Evolutionary conservation across 371 early-diverging fungal species (phyloP).

Genomic region (Mortierella sp.): DNA sequence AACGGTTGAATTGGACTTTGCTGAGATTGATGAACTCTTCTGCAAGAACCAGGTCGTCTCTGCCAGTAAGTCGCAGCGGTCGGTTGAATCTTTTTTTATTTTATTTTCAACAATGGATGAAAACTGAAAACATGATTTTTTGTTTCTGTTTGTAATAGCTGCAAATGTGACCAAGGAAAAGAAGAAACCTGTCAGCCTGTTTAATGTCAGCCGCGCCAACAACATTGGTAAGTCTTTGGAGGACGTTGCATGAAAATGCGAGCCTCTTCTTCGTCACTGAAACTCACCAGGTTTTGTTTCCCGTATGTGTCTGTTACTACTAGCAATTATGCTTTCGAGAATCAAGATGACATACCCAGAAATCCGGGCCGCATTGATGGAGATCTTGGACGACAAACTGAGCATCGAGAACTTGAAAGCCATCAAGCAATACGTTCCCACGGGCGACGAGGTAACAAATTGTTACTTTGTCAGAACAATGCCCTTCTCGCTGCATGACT

Average conservation of each 20-base stretch:
- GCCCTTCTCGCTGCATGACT: not conserved
- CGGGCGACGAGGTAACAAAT: conserved; percentile 67
- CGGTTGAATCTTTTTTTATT: not conserved
- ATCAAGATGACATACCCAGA: conserved; percentile 78
- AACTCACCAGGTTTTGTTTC: conserved; percentile 1
- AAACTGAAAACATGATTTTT: no score
- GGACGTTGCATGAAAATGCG: not conserved
- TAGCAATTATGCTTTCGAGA: conserved; percentile 79
- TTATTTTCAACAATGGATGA: no score
- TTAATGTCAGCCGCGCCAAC: conserved; percentile 77
- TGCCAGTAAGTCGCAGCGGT: conserved; percentile 15
- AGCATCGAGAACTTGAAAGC: conserved; percentile 72
- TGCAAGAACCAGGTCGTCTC: conserved; percentile 46
- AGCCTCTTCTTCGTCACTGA: not conserved
- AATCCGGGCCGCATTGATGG: conserved; percentile 76
- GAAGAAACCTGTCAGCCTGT: conserved; percentile 68
- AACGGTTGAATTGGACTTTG: conserved; percentile 48
- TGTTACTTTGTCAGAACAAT: not conserved
- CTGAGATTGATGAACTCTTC: conserved; percentile 53
- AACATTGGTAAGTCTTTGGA: conserved; percentile 63
- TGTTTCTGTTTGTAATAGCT: conserved; percentile 1
- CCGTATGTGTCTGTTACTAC: not conserved
- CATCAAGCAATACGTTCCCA: conserved; percentile 74
- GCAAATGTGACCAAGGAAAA: conserved; percentile 26
- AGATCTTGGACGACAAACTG: conserved; percentile 71